phyloP scores from a whole-genome alignment of 305 asterid genomes.

The Fraxinus floribunda region DNA sequence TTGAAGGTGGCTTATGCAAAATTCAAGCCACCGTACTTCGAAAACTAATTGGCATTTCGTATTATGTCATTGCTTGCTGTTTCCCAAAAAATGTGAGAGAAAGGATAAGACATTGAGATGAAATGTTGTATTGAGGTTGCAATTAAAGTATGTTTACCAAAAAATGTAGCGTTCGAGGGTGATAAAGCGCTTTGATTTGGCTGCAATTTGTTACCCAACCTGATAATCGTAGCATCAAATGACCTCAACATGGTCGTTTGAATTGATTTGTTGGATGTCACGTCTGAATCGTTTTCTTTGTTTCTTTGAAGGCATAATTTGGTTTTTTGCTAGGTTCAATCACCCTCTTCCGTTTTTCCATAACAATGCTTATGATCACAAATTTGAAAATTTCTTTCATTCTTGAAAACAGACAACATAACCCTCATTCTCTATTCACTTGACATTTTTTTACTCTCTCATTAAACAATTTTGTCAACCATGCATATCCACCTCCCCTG shows the following conservation, averaged over 20 bases:
- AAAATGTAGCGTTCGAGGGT: background rate
- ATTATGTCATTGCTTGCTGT: background rate
- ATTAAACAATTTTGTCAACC: background rate
- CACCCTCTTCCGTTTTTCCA: background rate
- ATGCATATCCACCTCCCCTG: background rate
- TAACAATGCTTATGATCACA: background rate
- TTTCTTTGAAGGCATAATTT: background rate
- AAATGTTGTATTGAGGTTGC: background rate
- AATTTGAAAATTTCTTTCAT: background rate
- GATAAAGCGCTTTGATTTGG: background rate
- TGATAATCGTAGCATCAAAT: background rate
- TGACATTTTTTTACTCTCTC: background rate
- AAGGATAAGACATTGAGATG: background rate
- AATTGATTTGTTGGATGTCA: background rate
- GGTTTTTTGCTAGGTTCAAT: background rate
- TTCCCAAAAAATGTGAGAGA: background rate
- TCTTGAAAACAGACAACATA: background rate
- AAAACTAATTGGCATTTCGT: background rate
- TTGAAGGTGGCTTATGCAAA: background rate
- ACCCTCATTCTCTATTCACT: background rate
- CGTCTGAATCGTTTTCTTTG: background rate
- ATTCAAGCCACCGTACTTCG: background rate
- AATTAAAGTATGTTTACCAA: background rate
- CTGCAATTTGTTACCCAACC: background rate
- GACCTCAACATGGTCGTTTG: background rate